Percentiles rank a stretch among this genome's conserved stretches.
Evolutionary conservation across 1,139 yeast genomes (phyloP).

Genomic region (Blastobotrys petasosporus): DNA sequence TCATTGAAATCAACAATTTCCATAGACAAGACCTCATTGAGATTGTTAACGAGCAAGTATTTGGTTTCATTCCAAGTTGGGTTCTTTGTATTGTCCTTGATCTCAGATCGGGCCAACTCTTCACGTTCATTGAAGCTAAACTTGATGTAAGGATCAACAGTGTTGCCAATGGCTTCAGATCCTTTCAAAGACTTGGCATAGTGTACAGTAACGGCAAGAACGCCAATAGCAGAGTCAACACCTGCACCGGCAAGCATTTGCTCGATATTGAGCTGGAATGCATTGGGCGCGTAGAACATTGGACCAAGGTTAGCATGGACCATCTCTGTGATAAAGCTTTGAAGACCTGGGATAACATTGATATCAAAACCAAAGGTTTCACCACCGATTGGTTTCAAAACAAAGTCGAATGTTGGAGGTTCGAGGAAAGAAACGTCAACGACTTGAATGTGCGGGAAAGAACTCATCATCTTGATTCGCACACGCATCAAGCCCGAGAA

Average conservation of each 20-base stretch:
- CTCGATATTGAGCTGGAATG: constrained; percentile 86
- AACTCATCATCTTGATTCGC: constrained; percentile 79
- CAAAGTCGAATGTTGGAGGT: constrained; percentile 82
- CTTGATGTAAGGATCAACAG: constrained; percentile 86
- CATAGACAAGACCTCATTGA: constrained; percentile 74
- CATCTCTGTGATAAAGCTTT: constrained; percentile 76
- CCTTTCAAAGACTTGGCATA: constrained; percentile 65
- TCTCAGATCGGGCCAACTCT: constrained; percentile 59
- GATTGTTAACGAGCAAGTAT: constrained; percentile 62
- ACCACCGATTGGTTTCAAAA: constrained; percentile 68
- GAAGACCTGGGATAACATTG: constrained; percentile 78
- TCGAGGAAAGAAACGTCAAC: constrained; percentile 77
- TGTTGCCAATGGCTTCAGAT: constrained; percentile 61
- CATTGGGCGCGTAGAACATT: constrained; percentile 77
- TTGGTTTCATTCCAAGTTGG: constrained; percentile 85
- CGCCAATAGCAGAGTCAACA: constrained; percentile 78
- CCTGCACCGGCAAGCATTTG: constrained; percentile 84
- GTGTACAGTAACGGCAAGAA: constrained; percentile 61
- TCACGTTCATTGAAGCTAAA: constrained; percentile 42
- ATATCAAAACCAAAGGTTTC: constrained; percentile 81
- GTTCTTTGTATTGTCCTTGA: constrained; percentile 54
- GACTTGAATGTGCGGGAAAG: constrained; percentile 90
- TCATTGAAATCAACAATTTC: constrained; percentile 70
- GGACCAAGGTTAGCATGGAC: constrained; percentile 83
- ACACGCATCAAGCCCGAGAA: constrained; percentile 69